phyloP scores from a whole-genome alignment of 2,329 filamentous ascomycete species.

The Aureobasidium leucospermi region DNA sequence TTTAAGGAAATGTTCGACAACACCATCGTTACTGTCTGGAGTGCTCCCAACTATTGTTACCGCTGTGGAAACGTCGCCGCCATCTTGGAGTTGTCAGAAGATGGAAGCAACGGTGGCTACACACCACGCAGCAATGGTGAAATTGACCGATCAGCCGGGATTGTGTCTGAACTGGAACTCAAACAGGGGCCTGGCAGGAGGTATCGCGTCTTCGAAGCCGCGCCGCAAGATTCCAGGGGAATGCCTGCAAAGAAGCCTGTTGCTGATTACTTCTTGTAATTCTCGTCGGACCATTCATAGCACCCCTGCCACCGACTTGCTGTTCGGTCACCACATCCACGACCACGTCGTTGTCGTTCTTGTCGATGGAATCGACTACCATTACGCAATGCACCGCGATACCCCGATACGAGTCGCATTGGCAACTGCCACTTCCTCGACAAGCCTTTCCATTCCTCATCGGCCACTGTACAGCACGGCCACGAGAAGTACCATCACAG shows the following conservation, averaged over 20 bases:
- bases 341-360: too few species aligned
- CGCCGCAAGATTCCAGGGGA: constrained; percentile 87
- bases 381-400: too few species aligned
- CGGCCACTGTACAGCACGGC: too few species aligned
- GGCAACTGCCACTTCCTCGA: too few species aligned
- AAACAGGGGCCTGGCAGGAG: constrained; percentile 69
- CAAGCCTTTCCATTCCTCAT: too few species aligned
- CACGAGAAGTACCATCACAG: too few species aligned
- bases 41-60: constrained; percentile 70
- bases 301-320: too few species aligned
- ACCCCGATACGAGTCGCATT: too few species aligned
- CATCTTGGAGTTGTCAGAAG: constrained; percentile 85
- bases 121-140: constrained; percentile 60
- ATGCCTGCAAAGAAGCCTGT: constrained; percentile 99
- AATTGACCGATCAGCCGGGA: constrained; percentile 32
- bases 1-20: constrained; percentile 99
- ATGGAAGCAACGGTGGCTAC: constrained; percentile 50
- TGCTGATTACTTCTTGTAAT: constrained; percentile 82
- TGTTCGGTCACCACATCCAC: too few species aligned
- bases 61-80: constrained; percentile 62
- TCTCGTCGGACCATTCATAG: too few species aligned
- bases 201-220: constrained; percentile 93
- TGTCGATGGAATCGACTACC: too few species aligned
- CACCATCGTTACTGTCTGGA: constrained; percentile 93
- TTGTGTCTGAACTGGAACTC: constrained; percentile 29